Percentiles rank a stretch among this genome's conserved stretches.
These are phyloP conservation scores for Epipyxis sp. DNA, from an alignment of 108 stramenopile genomes.

Conservation along the genomic window DNA sequence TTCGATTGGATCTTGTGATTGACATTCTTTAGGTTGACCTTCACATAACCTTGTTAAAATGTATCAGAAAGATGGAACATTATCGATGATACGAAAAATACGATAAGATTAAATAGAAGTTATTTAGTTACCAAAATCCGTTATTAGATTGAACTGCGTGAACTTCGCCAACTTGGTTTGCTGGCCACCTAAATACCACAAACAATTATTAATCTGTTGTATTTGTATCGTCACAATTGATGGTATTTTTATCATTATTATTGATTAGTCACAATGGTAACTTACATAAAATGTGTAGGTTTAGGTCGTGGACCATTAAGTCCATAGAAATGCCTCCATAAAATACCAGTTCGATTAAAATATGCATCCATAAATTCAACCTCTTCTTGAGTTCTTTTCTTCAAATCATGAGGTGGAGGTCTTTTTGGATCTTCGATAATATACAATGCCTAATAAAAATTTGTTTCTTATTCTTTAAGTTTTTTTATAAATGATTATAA, in stretches of 20 bases:
- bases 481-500: too few species aligned
- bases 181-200: too few species aligned
- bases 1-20: not conserved
- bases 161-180: slow-evolving; percentile 15
- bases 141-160: not conserved
- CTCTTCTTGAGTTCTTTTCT: not conserved
- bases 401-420: slow-evolving; percentile 3
- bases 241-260: too few species aligned
- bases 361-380: slow-evolving; percentile 2
- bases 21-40: slow-evolving; percentile 4
- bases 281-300: slow-evolving; percentile 23
- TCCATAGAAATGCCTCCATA: slow-evolving; percentile 28
- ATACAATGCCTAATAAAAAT: slow-evolving; percentile 5
- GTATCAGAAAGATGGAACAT: not conserved
- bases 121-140: slow-evolving; percentile 6
- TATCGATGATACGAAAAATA: not conserved
- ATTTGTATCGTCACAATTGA: too few species aligned
- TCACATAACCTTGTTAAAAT: not conserved
- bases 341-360: not conserved
- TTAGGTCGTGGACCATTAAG: slow-evolving; percentile 24
- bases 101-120: too few species aligned
- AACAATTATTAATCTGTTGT: too few species aligned
- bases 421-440: slow-evolving; percentile 6
- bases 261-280: too few species aligned
- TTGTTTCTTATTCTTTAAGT: too few species aligned